Evolutionary conservation across 2,329 filamentous ascomycete species (phyloP), one percentile per base, ranked within the genome.

Genomic region (Aureobasidium sp.): DNA sequence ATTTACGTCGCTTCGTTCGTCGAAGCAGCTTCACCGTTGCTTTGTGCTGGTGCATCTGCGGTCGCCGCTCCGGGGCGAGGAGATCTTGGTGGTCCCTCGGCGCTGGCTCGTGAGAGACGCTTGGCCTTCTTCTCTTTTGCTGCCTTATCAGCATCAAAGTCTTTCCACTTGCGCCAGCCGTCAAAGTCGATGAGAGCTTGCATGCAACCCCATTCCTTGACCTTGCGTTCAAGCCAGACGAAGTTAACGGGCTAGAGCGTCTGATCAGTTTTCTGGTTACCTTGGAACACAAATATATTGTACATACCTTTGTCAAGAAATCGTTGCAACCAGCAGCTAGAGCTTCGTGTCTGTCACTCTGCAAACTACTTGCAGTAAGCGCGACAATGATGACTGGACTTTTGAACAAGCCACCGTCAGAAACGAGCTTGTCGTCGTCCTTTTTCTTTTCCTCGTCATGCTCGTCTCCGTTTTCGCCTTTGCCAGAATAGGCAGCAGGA

Each of bases 151-250:
- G 58, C 58, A n/a, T 51, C 49, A 29, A 62, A 56, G 41, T 62
- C 51, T 47, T 96, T 96, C 94, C 94, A 99, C 75, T 91, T 91
- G 61, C 92, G 85, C 94, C 94, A 99, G 65, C 94, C 94, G 73
- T 97, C 93, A 73, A 94, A 97, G 78, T 99, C 94, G 70, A 99
- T 97, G 27, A 99, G 82, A 11, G 94, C 94, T 78, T 97, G 94
- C 94, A 99, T 99, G 79, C 94, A 97, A 62, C 94, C 94, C 94
- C 94, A 99, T 80, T 99, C 94, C 77, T 95, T 97, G 68, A 97
- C 92, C 75, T 99, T 99, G 63, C 93, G 86, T 74, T 97, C 91
- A 29, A 99, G 84, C 92, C 93, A 99, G 64, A 95, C 89, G 72
- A 97, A 97, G 73, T 96, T 96, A 68, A 99, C 93, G 22, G 94